These are phyloP conservation scores for Komagataella phaffii DNA, from an alignment of 805 yeast genomes.

Conservation along the genomic window DNA sequence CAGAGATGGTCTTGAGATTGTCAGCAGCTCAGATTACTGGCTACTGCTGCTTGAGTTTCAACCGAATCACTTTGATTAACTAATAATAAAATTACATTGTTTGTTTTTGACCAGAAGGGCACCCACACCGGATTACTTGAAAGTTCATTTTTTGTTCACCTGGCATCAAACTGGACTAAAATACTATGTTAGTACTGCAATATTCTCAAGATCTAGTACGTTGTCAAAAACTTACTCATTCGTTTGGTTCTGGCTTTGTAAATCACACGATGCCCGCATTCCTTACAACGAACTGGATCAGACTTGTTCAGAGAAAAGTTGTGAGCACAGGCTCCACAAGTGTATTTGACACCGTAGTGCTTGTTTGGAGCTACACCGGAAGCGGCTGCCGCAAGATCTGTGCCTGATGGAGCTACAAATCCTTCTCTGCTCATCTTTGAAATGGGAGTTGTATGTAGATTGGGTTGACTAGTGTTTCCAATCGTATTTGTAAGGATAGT, in stretches of 20 bases:
- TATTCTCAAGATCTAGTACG: neutral
- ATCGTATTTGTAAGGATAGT: neutral
- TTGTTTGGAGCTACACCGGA: constrained; percentile 55
- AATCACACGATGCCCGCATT: constrained; percentile 95
- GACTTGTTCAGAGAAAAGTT: constrained; percentile 77
- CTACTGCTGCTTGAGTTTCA: neutral
- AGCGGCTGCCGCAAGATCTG: constrained; percentile 71
- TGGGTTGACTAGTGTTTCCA: neutral
- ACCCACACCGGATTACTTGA: no score
- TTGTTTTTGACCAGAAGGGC: no score
- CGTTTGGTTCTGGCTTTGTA: constrained; percentile 96
- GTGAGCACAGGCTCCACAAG: constrained; percentile 94
- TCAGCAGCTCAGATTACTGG: neutral
- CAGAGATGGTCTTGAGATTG: neutral
- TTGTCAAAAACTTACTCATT: constrained; percentile 46
- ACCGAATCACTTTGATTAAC: neutral
- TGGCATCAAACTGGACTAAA: constrained; percentile 61
- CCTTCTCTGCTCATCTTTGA: constrained; percentile 63
- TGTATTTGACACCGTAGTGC: constrained; percentile 79
- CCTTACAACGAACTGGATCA: constrained; percentile 96
- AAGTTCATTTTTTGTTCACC: constrained; percentile 20
- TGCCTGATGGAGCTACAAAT: constrained; percentile 68
- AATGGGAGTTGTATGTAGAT: neutral
- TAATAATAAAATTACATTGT: neutral
- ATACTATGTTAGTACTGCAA: neutral